Evolutionary conservation across 1,139 yeast species (phyloP), one percentile per base, ranked within the genome.

Genomic region (Suhomyces yuchorum): DNA sequence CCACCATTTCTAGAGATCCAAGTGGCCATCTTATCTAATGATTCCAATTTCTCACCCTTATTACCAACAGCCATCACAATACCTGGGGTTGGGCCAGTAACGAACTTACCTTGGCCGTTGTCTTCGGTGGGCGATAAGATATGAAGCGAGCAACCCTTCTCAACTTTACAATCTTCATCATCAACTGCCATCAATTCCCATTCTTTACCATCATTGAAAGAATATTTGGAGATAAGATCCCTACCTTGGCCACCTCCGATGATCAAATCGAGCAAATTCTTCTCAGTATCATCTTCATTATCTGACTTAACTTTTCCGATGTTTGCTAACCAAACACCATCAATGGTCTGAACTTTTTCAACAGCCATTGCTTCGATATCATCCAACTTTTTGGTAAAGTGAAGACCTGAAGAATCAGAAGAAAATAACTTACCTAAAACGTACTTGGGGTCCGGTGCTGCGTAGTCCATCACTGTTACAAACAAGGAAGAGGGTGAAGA

Each of bases 1-100:
- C 97, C 97, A 34, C 91, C 93, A 66, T 90, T 90, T 52, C 88
- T 76, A 0, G 96, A 87, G 4, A 87, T 60, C 63, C 75, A 89
- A 1, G 91, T 83, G 17, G 70, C 65, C 59, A 72, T 54, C 3
- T 70, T 60, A 0, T 58, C 48, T 11, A 61, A 40, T 20, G 68
- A 65, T 2, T 56, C 41, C 6, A 71, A 54, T 4, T 58, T 55
- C 35, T 68, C 63, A 8, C 87, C 85, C 8, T 78, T 74, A 44
- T 65, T 66, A 38, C 92, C 93, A 24, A 78, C 63, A 1, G 81
- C 89, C 55, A 87, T 57, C 18, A 88, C 52, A 22, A 90, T 80
- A 20, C 92, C 95, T 0, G 96, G 91, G 0, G 90, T 81, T 6
- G 87, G 84, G 4, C 84, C 83, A 1, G 84, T 75, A n/a, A 77